Percentiles rank a stretch among this genome's conserved stretches.
Conservation (phyloP, 495 filamentous ascomycete genomes). For the Talaromyces wortmannii region DNA sequence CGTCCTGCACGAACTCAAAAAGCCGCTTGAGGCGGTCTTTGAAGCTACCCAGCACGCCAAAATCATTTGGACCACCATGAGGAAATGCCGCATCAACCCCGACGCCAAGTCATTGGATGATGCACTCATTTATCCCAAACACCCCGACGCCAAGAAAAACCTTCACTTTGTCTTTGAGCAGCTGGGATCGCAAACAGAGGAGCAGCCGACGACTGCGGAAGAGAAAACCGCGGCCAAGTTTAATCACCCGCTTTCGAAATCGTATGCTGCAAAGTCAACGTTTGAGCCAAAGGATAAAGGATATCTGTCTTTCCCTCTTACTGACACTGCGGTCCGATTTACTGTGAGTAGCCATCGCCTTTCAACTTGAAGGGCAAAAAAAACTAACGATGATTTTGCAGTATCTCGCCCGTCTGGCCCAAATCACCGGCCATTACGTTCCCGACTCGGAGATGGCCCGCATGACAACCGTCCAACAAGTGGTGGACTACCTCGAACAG, state of each 20-base stretch:
- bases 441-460: constrained; percentile 52
- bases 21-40: constrained; percentile 21
- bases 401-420: constrained; percentile 70
- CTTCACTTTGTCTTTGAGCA: constrained; percentile 34
- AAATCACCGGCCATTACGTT: constrained; percentile 68
- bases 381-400: constrained; percentile 17
- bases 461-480: constrained; percentile 37
- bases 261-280: not conserved
- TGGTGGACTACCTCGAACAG: constrained; percentile 41
- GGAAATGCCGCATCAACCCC: constrained; percentile 18
- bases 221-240: not conserved
- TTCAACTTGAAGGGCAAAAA: not conserved
- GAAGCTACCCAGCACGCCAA: constrained; percentile 22
- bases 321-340: constrained; percentile 60
- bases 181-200: constrained; percentile 16
- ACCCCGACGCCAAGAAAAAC: constrained; percentile 14
- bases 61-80: constrained; percentile 17
- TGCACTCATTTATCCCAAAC: constrained; percentile 23
- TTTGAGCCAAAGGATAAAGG: constrained; percentile 10
- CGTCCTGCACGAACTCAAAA: constrained; percentile 27
- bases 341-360: constrained; percentile 34
- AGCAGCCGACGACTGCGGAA: not conserved
- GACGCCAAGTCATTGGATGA: constrained; percentile 15
- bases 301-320: constrained; percentile 37
- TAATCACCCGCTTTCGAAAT: not conserved